Base-by-base conservation (phyloP, 2,329 filamentous ascomycete genomes). In the Botrytis hyacinthi region DNA sequence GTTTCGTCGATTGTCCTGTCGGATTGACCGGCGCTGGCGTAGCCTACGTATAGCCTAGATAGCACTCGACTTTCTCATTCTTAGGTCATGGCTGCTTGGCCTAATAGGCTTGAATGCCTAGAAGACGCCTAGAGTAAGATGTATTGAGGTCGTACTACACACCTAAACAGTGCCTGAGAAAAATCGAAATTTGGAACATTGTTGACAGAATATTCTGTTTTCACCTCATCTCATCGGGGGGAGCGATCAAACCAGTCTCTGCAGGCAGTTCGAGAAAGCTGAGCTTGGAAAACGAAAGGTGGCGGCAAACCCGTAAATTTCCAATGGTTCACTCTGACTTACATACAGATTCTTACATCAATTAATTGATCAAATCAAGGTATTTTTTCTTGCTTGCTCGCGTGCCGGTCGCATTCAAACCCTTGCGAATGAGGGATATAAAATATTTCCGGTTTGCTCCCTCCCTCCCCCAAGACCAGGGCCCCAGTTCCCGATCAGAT, bases 361-460 rank as follows among this genome's bases (percentile, higher is more conserved):
- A 67, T 54, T 46, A 29, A 68, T 54, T 8, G 8, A 51, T 68
- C n/a, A 35, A 40, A 57, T 8, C 35, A 54, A 40, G 65, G 29
- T 6, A 22, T 9, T 57, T 54, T 54, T 29, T 57, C 18, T 20
- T 20, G 32, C 35, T 42, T 37, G 48, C 66, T 68, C 26, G 48
- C 18, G 66, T 57, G 66, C 48, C 48, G 42, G 35, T 68, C 35
- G n/a, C 16, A 68, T 37, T 16, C 16, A 32, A 57, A 35, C 61
- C 70, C 48, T 59, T 57, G 37, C 18, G 9, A 67, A 67, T 72
- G 70, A 72, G 70, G 61, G 70, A 72, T 68, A 72, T 72, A 59
- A 57, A 57, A 68, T 67, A 59, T 37, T 72, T 59, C 70, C 70
- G 61, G 54, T n/a, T 29, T 37, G 5, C 54, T 46, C 26, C 20